A percentile compares a stretch with the other conserved stretches of the same genome.
Conservation (phyloP, 2,329 filamentous ascomycete genomes). For the Diaporthe aspalathi region DNA sequence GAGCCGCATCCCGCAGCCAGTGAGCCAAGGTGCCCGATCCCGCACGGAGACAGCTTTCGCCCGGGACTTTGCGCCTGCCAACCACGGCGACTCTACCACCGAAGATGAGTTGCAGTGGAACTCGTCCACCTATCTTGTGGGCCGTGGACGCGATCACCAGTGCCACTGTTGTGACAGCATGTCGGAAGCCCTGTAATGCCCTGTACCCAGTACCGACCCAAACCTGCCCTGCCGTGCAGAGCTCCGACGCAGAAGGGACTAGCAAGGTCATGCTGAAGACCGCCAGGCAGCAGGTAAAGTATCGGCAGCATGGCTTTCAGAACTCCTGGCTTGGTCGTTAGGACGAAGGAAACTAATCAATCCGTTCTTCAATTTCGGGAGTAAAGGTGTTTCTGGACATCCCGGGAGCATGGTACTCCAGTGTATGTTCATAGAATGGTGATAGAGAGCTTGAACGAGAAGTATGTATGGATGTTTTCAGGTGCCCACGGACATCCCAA, state of each 20-base stretch:
- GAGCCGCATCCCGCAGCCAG: conserved; percentile 42
- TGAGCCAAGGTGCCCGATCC: conserved; percentile 39
- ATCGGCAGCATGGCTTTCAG: background rate
- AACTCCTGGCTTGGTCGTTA: background rate
- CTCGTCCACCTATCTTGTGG: conserved; percentile 33
- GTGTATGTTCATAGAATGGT: background rate
- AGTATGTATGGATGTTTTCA: background rate
- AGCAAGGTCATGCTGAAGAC: background rate
- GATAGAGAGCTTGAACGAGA: background rate
- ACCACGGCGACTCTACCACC: conserved; percentile 30
- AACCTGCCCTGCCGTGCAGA: background rate
- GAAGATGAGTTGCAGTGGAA: conserved; percentile 51
- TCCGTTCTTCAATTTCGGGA: background rate
- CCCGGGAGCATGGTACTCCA: background rate
- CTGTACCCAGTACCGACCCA: background rate
- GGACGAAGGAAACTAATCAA: background rate
- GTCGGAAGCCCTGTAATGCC: background rate
- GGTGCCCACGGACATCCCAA: background rate
- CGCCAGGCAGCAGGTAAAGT: background rate
- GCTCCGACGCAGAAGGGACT: background rate
- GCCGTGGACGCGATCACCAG: conserved; percentile 4
- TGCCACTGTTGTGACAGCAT: conserved; percentile 30
- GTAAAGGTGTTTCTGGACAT: conserved; percentile 3
- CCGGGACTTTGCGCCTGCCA: conserved; percentile 34
- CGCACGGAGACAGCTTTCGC: conserved; percentile 32